Base-by-base conservation (phyloP, 768 basidiomycete genomes). In the Rhodotorula graminis region DNA sequence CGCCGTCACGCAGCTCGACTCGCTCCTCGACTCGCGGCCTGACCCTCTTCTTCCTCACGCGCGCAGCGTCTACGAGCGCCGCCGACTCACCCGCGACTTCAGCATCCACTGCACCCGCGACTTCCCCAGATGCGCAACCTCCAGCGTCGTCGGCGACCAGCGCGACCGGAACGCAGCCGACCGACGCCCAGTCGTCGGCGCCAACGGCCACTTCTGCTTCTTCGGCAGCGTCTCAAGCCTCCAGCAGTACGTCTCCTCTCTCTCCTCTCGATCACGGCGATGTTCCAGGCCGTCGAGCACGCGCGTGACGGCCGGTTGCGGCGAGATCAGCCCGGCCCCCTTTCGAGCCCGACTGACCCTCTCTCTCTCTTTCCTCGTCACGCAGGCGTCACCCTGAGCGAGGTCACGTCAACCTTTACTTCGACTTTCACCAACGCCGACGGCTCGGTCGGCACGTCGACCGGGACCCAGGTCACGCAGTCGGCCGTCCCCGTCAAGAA, bases 401-500 rank as follows among this genome's bases (percentile, higher is more conserved):
- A 63, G 19, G 37, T 69, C 15, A 72, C 71, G 2, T 65, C 58
- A 40, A 74, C 73, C 11, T 72, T 61, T 49, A 71, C 69, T 0
- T 65, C 63, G 10, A 57, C 62, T 0, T 57, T 61, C 29, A 71
- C 70, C 21, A 65, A 74, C 55, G 18, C 61, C 3, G 66, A 74
- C 33, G 73, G 73, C 10, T 64, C 65, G 8, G 52, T 70, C 23
- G 11, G 42, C 16, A 70, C 69, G 15, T 63, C 64, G 23, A 74
- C 73, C 10, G 69, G 69, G 7, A 66, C 62, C 9, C 44, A 53
- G 0, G 40, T 46, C 46, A 49, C 65, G 11, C 59, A 67, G 19
- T 65, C 58, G 9, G 29, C 63, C 27, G 73, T 66, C 0, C 59
- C 69, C 25, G 44, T 67, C 46, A 65, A 67, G 37, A 50, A 64